Conservation (phyloP, 176 grass and related monocot genomes). For the Cymbopogon citratus region DNA sequence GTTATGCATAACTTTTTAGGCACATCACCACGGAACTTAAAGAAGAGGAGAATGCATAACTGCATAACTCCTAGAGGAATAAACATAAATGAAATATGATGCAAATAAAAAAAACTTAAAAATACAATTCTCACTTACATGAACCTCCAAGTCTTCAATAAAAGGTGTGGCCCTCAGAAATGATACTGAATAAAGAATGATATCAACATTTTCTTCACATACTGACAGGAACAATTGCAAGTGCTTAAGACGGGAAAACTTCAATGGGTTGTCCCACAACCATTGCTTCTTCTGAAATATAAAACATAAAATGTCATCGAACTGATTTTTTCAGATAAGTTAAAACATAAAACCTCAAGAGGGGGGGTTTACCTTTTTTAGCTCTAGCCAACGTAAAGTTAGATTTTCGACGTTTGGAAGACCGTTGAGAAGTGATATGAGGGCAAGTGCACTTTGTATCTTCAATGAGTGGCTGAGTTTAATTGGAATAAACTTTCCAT, state of each 20-base stretch:
- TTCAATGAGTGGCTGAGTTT: not conserved
- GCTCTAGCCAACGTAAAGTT: not conserved
- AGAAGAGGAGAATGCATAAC: not conserved
- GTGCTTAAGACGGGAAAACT: conserved; percentile 2
- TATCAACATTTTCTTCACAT: not conserved
- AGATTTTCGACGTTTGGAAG: not conserved
- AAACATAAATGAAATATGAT: not conserved
- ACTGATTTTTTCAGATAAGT: not conserved
- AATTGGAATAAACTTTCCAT: not conserved
- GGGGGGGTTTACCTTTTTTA: not conserved
- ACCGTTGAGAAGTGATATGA: not conserved
- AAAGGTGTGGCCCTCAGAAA: not conserved
- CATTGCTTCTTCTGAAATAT: not conserved
- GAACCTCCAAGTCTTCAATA: not conserved
- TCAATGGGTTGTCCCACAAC: not conserved
- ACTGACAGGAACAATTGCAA: not conserved
- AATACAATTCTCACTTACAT: not conserved
- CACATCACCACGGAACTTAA: not conserved
- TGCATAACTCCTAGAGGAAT: not conserved
- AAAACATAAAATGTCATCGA: not conserved
- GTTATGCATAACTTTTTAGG: not conserved
- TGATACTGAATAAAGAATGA: not conserved
- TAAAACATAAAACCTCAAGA: not conserved
- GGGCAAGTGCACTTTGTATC: not conserved
- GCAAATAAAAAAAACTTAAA: not conserved